These are phyloP conservation scores for Primulina huaijiensis DNA, from an alignment of 257 asterid genomes.

Conservation along the genomic window DNA sequence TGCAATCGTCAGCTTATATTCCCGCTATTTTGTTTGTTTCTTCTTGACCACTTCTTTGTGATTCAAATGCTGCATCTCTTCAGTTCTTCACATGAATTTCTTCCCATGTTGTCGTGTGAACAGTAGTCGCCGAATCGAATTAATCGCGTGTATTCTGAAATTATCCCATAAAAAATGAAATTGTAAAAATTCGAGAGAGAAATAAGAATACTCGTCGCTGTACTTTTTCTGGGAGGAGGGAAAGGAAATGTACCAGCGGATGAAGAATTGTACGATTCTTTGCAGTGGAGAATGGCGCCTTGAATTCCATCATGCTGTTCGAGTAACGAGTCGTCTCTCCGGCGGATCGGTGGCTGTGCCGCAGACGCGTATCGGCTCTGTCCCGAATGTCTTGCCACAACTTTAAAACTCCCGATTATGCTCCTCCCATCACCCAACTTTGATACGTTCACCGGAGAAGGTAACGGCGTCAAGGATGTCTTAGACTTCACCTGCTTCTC, in stretches of 20 bases:
- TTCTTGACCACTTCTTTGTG: not conserved
- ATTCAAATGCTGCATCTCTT: conserved; percentile 3
- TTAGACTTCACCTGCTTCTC: not conserved
- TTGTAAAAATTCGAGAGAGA: not conserved
- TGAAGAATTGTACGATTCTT: not conserved
- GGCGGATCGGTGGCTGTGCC: not conserved
- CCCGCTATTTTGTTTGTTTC: not conserved
- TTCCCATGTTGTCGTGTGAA: not conserved
- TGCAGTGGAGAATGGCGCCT: not conserved
- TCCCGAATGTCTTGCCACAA: not conserved
- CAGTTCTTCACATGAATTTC: not conserved
- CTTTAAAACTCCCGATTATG: not conserved
- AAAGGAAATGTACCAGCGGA: not conserved
- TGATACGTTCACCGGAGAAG: not conserved
- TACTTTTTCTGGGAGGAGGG: not conserved
- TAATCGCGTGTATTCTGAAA: not conserved
- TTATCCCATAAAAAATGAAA: not conserved
- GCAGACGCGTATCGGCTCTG: not conserved
- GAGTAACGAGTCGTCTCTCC: not conserved
- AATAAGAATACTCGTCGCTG: not conserved
- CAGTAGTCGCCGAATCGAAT: not conserved
- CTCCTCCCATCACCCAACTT: not conserved
- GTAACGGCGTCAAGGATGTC: not conserved
- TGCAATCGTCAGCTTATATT: not conserved
- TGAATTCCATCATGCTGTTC: not conserved